Evolutionary conservation across 148 eudicot species (phyloP), one percentile per base, ranked within the genome.

Genomic region (Persicaria tinctoria): DNA sequence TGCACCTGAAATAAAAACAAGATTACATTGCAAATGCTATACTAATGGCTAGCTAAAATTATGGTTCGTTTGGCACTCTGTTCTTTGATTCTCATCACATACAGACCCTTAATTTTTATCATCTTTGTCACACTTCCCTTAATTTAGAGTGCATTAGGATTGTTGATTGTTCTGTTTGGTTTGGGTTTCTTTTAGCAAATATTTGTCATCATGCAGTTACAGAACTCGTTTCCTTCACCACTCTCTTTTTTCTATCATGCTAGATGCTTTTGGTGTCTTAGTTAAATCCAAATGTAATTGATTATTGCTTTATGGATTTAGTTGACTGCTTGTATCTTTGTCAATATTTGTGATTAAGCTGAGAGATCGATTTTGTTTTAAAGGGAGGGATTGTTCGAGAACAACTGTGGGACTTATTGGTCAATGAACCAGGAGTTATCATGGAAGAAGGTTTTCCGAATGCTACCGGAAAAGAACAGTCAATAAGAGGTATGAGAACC

Each of bases 381-480:
- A 85, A 95, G 99, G 99, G 97, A 70, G 97, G 99, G 49, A 70
- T 85, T 14, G 80, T 95, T 77, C 84, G 99, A 56, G 99, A 88
- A 80, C 87, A 90, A 56, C 77, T 95, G 72, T 95, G 97, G 99
- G 93, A 92, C 74, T 75, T 95, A 60, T 79, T 95, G 74, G 82
- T 86, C 41, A 79, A 88, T 75, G 93, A 92, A 79, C 88, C 90
- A 8, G 79, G 86, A 60, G 89, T 95, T 45, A 76, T 90, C 9
- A 92, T 95, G 91, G 97, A 95, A 86, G 97, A 95, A 85, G 99
- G 99, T 51, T 95, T 92, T 76, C 99, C 99, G 1, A 92, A 95
- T 83, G 97, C 94, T 55, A 95, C 97, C 2, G 99, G 99, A 5
- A 89, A 79, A 78, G 94, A 92, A 71, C 97, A 92, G 56, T 92